phyloP scores from a whole-genome alignment of 2,329 filamentous ascomycete species.

The Beauveria scarabaeidicola region DNA sequence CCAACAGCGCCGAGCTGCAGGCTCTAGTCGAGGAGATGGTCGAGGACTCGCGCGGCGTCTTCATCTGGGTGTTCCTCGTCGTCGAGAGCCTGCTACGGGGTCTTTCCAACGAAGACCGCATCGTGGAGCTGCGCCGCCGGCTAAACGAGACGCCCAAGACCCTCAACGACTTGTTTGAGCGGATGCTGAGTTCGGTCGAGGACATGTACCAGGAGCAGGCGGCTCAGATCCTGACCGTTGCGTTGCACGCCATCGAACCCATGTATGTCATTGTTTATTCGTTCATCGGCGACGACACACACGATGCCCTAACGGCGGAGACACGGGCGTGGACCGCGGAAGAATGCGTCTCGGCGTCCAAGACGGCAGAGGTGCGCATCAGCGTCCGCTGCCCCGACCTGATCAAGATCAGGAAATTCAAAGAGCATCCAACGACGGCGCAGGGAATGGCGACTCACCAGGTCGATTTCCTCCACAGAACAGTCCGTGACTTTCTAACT shows the following conservation, averaged over 20 bases:
- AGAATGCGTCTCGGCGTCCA: not conserved
- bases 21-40: not conserved
- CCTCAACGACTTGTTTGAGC: conserved; percentile 7
- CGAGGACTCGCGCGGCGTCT: conserved; percentile 7
- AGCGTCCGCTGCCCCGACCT: conserved; percentile 6
- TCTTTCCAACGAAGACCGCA: conserved; percentile 3
- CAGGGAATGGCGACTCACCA: not conserved
- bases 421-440: not conserved
- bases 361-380: not conserved
- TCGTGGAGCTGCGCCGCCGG: not conserved
- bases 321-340: not conserved
- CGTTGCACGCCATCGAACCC: not conserved
- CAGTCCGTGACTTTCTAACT: conserved; percentile 2
- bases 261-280: not conserved
- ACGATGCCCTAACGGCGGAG: not conserved
- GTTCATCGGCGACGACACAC: not conserved
- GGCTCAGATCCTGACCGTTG: conserved; percentile 4
- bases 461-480: conserved; percentile 8
- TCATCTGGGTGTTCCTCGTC: conserved; percentile 12
- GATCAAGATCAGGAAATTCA: not conserved
- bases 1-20: not conserved
- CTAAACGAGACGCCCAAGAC: not conserved
- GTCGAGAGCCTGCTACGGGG: conserved; percentile 2
- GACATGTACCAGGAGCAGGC: conserved; percentile 3
- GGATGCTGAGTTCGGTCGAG: conserved; percentile 8